Percentiles rank a stretch among this genome's conserved stretches.
Evolutionary conservation across 78 protist genomes (phyloP).

Genomic region (Dictyostelium brefeldianum): DNA sequence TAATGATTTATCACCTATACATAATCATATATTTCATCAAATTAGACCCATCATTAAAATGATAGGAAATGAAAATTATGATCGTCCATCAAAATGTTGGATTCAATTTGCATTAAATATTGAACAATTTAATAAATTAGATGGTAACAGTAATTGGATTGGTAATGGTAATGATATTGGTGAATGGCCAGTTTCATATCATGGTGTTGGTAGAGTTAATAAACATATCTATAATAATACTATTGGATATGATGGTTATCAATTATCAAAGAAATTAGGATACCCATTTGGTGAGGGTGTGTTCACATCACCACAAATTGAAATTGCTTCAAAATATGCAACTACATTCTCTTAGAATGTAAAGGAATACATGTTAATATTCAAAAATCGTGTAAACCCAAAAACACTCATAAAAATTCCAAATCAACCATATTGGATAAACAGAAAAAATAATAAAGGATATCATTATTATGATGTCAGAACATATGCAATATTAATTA

Average conservation of each 20-base stretch:
- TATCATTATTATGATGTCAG: too few species aligned
- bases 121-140: background rate
- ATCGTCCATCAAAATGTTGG: conserved; percentile 2
- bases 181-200: conserved; percentile 20
- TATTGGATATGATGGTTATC: background rate
- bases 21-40: too few species aligned
- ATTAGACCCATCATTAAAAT: too few species aligned
- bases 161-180: background rate
- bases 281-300: background rate
- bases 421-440: background rate
- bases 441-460: too few species aligned
- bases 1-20: too few species aligned
- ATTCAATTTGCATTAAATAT: conserved; percentile 5
- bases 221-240: too few species aligned
- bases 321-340: background rate
- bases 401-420: background rate
- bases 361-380: background rate
- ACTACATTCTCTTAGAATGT: background rate
- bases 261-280: background rate
- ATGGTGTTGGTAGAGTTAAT: background rate
- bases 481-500: too few species aligned
- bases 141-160: background rate
- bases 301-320: background rate
- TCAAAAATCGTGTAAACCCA: conserved; percentile 15
- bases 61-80: too few species aligned